Percentiles rank a stretch among this genome's conserved stretches.
These are phyloP conservation scores for Boletus rubropictus DNA, from an alignment of 768 basidiomycete species.

Conservation along the genomic window DNA sequence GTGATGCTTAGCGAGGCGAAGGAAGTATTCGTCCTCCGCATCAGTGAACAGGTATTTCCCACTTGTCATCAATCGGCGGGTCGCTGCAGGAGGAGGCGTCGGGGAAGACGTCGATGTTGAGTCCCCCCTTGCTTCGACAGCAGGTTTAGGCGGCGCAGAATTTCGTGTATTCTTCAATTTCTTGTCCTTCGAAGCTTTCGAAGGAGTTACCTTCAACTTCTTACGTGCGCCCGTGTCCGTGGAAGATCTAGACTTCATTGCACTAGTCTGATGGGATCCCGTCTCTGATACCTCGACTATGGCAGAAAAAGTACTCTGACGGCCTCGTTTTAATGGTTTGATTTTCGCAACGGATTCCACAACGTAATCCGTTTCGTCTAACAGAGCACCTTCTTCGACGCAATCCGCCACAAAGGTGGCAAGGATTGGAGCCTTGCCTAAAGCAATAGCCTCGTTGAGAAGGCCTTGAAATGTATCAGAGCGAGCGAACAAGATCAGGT, in stretches of 20 bases:
- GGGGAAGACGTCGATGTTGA: slow-evolving; percentile 31
- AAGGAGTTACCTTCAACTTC: slow-evolving; percentile 3
- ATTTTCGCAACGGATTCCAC: slow-evolving; percentile 30
- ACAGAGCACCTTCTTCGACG: slow-evolving; percentile 36
- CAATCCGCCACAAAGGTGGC: slow-evolving; percentile 52
- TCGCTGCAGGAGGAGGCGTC: slow-evolving; percentile 39
- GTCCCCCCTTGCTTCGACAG: not conserved
- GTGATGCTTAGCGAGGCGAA: slow-evolving; percentile 40
- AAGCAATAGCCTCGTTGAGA: slow-evolving; percentile 29
- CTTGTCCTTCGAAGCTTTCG: slow-evolving; percentile 4
- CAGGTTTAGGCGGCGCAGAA: not conserved
- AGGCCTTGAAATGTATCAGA: slow-evolving; percentile 49
- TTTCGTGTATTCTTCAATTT: slow-evolving; percentile 4
- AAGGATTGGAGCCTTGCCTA: slow-evolving; percentile 44
- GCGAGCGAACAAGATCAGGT: slow-evolving; percentile 49
- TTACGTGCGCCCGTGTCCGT: slow-evolving; percentile 1
- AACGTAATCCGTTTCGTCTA: slow-evolving; percentile 43
- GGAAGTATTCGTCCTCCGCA: slow-evolving; percentile 45
- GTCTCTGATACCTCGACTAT: slow-evolving; percentile 11
- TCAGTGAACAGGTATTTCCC: slow-evolving; percentile 43
- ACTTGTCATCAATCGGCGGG: slow-evolving; percentile 23
- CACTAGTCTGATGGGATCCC: not conserved
- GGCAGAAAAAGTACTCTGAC: slow-evolving; percentile 13
- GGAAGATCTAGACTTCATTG: slow-evolving; percentile 6
- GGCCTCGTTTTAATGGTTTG: slow-evolving; percentile 23